A percentile compares a stretch with the other conserved stretches of the same genome.
These are phyloP conservation scores for Phytophthora palmivora DNA, from an alignment of 352 stramenopile species.

Conservation along the genomic window DNA sequence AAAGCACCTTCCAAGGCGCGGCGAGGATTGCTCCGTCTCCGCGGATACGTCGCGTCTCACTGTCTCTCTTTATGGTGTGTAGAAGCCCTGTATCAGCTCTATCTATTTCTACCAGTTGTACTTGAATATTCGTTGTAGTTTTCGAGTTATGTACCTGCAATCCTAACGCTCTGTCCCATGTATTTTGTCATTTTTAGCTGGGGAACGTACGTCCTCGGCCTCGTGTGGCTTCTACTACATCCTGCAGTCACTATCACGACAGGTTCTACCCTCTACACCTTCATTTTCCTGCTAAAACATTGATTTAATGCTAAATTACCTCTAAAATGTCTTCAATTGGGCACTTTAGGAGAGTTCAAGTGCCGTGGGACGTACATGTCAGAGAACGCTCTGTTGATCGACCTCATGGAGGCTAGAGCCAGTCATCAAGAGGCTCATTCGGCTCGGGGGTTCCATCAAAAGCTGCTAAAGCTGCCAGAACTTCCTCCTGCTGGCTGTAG, in stretches of 20 bases:
- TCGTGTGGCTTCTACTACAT: conserved; percentile 85
- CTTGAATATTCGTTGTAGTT: neutral
- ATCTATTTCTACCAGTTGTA: conserved; percentile 2
- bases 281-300: neutral
- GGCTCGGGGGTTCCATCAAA: conserved; percentile 41
- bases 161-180: conserved; percentile 7
- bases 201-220: conserved; percentile 66
- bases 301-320: neutral
- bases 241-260: conserved; percentile 82
- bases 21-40: conserved; percentile 36
- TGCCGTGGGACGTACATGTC: conserved; percentile 89
- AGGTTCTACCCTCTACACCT: conserved; percentile 27
- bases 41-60: conserved; percentile 32
- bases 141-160: neutral
- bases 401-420: conserved; percentile 63
- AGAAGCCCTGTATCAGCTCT: neutral
- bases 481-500: conserved; percentile 46
- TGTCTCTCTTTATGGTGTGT: conserved; percentile 52
- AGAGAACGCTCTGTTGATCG: conserved; percentile 88
- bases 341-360: conserved; percentile 68
- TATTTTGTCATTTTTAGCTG: conserved; percentile 43
- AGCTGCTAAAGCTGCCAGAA: conserved; percentile 43
- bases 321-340: neutral
- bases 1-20: conserved; percentile 34
- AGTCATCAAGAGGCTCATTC: conserved; percentile 47